Conservation (phyloP, 495 filamentous ascomycete species). For the Talaromyces ruber region DNA sequence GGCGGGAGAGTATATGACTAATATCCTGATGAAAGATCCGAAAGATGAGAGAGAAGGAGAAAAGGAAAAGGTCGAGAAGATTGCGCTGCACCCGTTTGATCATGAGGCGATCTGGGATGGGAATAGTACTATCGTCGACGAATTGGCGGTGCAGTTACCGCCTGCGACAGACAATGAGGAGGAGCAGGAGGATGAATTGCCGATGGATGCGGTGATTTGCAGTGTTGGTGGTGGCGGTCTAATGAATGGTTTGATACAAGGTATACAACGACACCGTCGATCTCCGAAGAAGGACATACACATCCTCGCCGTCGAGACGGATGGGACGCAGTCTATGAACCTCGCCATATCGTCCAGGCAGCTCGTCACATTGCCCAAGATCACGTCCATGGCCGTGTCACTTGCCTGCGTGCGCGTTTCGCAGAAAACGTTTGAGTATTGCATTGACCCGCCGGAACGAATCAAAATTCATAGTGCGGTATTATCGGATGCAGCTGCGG, state of each 20-base stretch:
- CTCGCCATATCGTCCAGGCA: slow-evolving; percentile 48
- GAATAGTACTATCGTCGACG: slow-evolving; percentile 61
- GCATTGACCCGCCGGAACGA: slow-evolving; percentile 26
- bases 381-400: slow-evolving; percentile 74
- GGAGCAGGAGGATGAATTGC: slow-evolving; percentile 26
- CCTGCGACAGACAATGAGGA: slow-evolving; percentile 13
- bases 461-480: slow-evolving; percentile 55
- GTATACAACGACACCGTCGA: slow-evolving; percentile 46
- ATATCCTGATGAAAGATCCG: slow-evolving; percentile 46
- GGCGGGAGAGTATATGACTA: slow-evolving; percentile 65
- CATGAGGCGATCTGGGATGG: slow-evolving; percentile 80
- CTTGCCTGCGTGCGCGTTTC: slow-evolving; percentile 72
- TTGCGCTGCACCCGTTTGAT: slow-evolving; percentile 75
- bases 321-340: slow-evolving; percentile 66
- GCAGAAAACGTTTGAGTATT: slow-evolving; percentile 61
- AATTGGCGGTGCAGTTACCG: slow-evolving; percentile 54
- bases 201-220: slow-evolving; percentile 65
- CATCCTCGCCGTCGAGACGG: slow-evolving; percentile 76
- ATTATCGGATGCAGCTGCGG: slow-evolving; percentile 72
- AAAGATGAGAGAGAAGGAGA: slow-evolving; percentile 4
- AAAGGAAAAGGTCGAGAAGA: slow-evolving; percentile 54
- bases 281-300: slow-evolving; percentile 25
- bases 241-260: slow-evolving; percentile 69
- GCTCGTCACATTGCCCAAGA: slow-evolving; percentile 58
- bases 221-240: slow-evolving; percentile 87